Evolutionary conservation across 768 basidiomycete genomes (phyloP), one percentile per base, ranked within the genome.

Genomic region (Lactarius indigo): DNA sequence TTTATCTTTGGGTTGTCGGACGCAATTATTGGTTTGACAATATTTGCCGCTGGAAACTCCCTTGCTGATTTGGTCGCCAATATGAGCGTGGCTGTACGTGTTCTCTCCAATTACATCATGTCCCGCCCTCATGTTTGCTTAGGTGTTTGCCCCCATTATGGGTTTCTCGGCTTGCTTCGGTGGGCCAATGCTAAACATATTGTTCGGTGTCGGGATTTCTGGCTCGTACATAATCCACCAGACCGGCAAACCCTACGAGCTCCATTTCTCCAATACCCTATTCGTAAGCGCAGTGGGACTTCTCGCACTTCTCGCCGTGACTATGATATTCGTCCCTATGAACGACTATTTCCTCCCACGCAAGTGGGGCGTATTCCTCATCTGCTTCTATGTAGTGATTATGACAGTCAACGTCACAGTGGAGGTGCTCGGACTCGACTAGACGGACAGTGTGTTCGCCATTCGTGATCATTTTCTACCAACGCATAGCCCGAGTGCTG

Each of bases 41-140:
- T 99, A 66, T 99, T 99, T 70, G 97, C 96, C 1, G 84, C 98
- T 33, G 96, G 97, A 30, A 98, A 98, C 76, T 96, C 94, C 17
- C 83, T 97, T 5, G 96, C 96, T 0, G 97, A 99, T 77, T 85
- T 98, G 26, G 96, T 99, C 7, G 96, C 97, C 26, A 98, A 98
- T 77, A 92, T 93, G 81, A 94, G 91, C 61, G 93, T 98, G 12
- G 96, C 96, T 26, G 91, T 87, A 78, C 63, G 86, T 81, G 3
- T 50, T 65, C 59, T 8, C 33, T 30, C 28, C 47, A 41, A 7
- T 35, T 20, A 17, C 13, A 31, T 44, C 15, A 64, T 61, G 7
- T 39, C 37, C 23, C 33, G 35, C 39, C 23, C 50, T 57, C 26
- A 7, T 28, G 13, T 37, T 41, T 18, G 20, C 52, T 1, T 64